phyloP scores from a whole-genome alignment of 176 grass and related monocot genomes.

The Oryza coarctata region DNA sequence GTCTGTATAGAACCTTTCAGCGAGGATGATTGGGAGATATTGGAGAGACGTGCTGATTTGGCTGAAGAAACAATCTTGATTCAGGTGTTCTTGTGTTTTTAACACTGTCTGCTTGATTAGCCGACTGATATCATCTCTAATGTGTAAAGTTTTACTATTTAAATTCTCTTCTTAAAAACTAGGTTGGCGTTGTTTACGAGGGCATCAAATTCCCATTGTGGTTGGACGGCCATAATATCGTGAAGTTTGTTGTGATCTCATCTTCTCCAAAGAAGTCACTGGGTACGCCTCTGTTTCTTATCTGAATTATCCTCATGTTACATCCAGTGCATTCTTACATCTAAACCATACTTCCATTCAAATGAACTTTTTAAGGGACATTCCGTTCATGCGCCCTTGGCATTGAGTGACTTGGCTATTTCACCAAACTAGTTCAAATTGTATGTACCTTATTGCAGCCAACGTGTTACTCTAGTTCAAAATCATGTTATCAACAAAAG shows the following conservation, averaged over 20 bases:
- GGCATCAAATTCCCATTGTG: conserved; percentile 96
- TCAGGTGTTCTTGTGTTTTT: conserved; percentile 46
- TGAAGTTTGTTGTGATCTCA: conserved; percentile 82
- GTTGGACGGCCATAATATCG: conserved; percentile 85
- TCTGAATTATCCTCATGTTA: background rate
- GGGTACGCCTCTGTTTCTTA: conserved; percentile 42
- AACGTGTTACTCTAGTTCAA: background rate
- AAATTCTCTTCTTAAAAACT: conserved; percentile 40
- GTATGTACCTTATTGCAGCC: background rate
- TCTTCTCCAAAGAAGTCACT: conserved; percentile 64
- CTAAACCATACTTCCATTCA: background rate
- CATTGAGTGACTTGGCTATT: background rate
- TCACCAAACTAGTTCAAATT: conserved; percentile 17
- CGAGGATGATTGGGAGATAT: conserved; percentile 98
- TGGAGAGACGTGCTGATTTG: conserved; percentile 75
- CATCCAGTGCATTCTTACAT: background rate
- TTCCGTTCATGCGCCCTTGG: background rate
- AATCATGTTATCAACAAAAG: conserved; percentile 13
- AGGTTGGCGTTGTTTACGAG: conserved; percentile 86
- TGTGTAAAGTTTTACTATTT: background rate
- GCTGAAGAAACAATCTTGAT: conserved; percentile 90
- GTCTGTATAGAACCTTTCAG: conserved; percentile 78
- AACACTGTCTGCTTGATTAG: background rate
- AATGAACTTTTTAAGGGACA: background rate
- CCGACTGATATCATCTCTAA: background rate